Evolutionary conservation across 495 filamentous ascomycete species (phyloP).

Genomic region (Arthonia radiata): DNA sequence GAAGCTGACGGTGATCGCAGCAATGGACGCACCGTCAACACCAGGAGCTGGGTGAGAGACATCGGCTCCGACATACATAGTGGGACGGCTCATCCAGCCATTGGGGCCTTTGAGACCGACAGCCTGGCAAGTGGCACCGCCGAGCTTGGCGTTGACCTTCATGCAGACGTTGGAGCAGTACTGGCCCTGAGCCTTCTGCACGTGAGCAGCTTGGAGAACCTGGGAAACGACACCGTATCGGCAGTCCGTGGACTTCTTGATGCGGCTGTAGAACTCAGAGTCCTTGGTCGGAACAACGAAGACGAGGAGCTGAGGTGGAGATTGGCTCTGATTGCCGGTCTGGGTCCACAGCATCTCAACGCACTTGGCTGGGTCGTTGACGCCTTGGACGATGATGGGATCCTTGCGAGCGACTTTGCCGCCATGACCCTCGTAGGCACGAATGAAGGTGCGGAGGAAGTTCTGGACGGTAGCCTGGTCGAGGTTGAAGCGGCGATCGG

Average conservation of each 20-base stretch:
- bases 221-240: constrained; percentile 59
- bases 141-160: constrained; percentile 94
- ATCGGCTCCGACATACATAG: constrained; percentile 68
- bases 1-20: constrained; percentile 62
- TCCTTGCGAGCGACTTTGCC: constrained; percentile 25
- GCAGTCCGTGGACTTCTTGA: constrained; percentile 68
- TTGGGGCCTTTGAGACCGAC: constrained; percentile 7
- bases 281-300: constrained; percentile 48
- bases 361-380: constrained; percentile 22
- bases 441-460: constrained; percentile 35
- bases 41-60: constrained; percentile 64
- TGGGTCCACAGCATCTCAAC: constrained; percentile 27
- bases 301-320: constrained; percentile 23
- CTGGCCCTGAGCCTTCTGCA: constrained; percentile 35
- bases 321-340: constrained; percentile 18
- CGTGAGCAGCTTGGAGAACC: constrained; percentile 34
- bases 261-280: constrained; percentile 37
- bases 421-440: constrained; percentile 44
- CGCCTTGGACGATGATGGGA: constrained; percentile 12
- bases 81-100: constrained; percentile 20
- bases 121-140: constrained; percentile 40
- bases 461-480: constrained; percentile 19
- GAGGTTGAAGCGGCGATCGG: constrained; percentile 13
- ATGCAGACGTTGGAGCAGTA: constrained; percentile 74
- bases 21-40: constrained; percentile 41